A percentile compares a stretch with the other conserved stretches of the same genome.
Conservation (phyloP, 345 rosid genomes). For the Lepidium aucheri region DNA sequence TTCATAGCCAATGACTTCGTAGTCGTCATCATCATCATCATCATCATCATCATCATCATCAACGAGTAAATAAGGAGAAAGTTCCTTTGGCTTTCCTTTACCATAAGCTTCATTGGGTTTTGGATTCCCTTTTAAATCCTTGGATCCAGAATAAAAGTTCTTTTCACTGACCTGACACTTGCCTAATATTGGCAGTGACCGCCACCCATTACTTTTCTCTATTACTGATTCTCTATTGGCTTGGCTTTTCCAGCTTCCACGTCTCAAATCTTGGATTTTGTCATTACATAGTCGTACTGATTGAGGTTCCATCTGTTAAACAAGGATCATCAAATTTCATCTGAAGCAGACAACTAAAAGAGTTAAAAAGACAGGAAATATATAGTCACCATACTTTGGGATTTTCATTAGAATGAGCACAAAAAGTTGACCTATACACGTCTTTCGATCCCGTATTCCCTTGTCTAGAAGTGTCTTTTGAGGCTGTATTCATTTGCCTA, state of each 20-base stretch:
- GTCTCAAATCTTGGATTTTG: slow-evolving; percentile 19
- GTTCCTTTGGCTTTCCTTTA: slow-evolving; percentile 19
- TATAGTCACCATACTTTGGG: slow-evolving; percentile 44
- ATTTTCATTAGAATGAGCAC: slow-evolving; percentile 26
- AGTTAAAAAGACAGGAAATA: background rate
- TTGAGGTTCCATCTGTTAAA: slow-evolving; percentile 40
- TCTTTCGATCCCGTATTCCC: slow-evolving; percentile 25
- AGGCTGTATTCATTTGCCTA: slow-evolving; percentile 3
- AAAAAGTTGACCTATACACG: slow-evolving; percentile 29
- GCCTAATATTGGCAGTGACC: slow-evolving; percentile 31
- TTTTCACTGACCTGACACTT: slow-evolving; percentile 19
- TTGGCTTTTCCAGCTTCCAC: slow-evolving; percentile 26
- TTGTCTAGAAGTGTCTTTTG: slow-evolving; percentile 15
- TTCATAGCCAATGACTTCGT: background rate
- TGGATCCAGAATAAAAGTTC: slow-evolving; percentile 25
- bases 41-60: slow-evolving; percentile 18
- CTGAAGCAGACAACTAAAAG: slow-evolving; percentile 6
- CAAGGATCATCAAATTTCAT: slow-evolving; percentile 1
- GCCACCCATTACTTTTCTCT: slow-evolving; percentile 22
- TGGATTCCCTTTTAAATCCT: slow-evolving; percentile 6
- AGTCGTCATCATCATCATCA: background rate
- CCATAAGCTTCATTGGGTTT: background rate
- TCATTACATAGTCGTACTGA: slow-evolving; percentile 21
- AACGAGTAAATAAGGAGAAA: slow-evolving; percentile 23
- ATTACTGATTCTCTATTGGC: slow-evolving; percentile 18